These are phyloP conservation scores for Claviceps monticola DNA, from an alignment of 2,329 filamentous ascomycete genomes.

Conservation along the genomic window DNA sequence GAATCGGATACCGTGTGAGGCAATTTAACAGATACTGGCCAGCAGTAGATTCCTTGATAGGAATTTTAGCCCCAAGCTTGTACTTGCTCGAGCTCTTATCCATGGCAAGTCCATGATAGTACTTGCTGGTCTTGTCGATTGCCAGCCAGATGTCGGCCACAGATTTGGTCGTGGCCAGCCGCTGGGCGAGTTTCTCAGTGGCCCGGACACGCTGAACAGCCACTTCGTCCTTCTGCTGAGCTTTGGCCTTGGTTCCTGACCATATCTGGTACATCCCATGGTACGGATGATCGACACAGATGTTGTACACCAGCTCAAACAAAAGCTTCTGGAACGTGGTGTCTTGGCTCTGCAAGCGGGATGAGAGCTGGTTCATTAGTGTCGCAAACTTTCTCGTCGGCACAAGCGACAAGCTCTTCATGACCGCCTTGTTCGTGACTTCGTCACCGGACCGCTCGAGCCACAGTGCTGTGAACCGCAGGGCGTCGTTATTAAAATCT, in stretches of 20 bases:
- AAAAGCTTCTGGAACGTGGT: slow-evolving; percentile 67
- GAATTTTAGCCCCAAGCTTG: slow-evolving; percentile 52
- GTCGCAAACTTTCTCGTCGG: slow-evolving; percentile 85
- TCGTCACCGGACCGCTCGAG: slow-evolving; percentile 69
- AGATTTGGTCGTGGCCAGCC: slow-evolving; percentile 38
- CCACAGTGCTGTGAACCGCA: slow-evolving; percentile 91
- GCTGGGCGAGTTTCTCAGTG: slow-evolving; percentile 52
- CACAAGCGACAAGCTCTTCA: slow-evolving; percentile 54
- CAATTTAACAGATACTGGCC: slow-evolving; percentile 50
- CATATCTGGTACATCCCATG: slow-evolving; percentile 97
- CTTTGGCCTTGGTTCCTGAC: slow-evolving; percentile 58
- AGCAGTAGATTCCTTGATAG: slow-evolving; percentile 47
- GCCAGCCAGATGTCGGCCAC: slow-evolving; percentile 50
- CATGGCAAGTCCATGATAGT: slow-evolving; percentile 49
- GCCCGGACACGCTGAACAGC: slow-evolving; percentile 62
- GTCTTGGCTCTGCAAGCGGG: slow-evolving; percentile 62
- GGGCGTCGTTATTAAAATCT: slow-evolving; percentile 73
- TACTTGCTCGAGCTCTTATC: slow-evolving; percentile 50
- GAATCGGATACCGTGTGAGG: slow-evolving; percentile 54
- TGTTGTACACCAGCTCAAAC: slow-evolving; percentile 59
- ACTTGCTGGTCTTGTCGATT: slow-evolving; percentile 60
- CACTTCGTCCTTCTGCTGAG: slow-evolving; percentile 57
- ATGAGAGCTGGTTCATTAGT: slow-evolving; percentile 92
- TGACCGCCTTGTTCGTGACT: slow-evolving; percentile 64
- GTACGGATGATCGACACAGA: slow-evolving; percentile 87